Conservation (phyloP, 169 alveolate species). For the Cryptosporidium baileyi region DNA sequence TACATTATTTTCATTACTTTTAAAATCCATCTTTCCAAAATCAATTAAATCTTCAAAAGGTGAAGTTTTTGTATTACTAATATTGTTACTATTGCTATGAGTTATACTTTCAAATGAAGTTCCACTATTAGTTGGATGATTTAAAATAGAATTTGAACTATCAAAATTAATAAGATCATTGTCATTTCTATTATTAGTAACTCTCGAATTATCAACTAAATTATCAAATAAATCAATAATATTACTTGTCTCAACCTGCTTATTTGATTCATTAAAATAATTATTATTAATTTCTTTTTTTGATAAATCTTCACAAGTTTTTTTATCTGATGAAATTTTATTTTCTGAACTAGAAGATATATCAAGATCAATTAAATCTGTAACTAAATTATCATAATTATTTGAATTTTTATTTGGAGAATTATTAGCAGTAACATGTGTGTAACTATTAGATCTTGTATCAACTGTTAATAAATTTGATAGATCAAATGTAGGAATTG, state of each 20-base stretch:
- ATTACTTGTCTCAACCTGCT: background rate
- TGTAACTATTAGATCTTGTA: conserved; percentile 42
- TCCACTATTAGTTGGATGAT: too few species aligned
- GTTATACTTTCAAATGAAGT: background rate
- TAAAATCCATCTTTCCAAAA: background rate
- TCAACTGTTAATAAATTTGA: conserved; percentile 16
- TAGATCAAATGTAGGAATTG: conserved; percentile 39
- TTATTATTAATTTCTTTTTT: too few species aligned
- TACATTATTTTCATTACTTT: background rate
- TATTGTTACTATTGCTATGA: background rate
- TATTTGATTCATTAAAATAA: background rate
- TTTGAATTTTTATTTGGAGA: background rate
- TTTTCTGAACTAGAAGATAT: background rate
- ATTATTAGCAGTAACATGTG: background rate
- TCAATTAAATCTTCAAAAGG: conserved; percentile 53
- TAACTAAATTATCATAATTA: background rate
- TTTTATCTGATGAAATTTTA: too few species aligned
- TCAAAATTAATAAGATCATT: background rate
- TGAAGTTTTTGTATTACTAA: background rate
- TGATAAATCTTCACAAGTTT: too few species aligned
- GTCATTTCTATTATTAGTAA: background rate
- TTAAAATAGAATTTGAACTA: too few species aligned
- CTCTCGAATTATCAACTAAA: background rate
- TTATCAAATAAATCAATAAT: conserved; percentile 33
- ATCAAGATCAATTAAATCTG: conserved; percentile 53